Evolutionary conservation across 805 yeast genomes (phyloP).

Genomic region (Hyphopichia homilentoma): DNA sequence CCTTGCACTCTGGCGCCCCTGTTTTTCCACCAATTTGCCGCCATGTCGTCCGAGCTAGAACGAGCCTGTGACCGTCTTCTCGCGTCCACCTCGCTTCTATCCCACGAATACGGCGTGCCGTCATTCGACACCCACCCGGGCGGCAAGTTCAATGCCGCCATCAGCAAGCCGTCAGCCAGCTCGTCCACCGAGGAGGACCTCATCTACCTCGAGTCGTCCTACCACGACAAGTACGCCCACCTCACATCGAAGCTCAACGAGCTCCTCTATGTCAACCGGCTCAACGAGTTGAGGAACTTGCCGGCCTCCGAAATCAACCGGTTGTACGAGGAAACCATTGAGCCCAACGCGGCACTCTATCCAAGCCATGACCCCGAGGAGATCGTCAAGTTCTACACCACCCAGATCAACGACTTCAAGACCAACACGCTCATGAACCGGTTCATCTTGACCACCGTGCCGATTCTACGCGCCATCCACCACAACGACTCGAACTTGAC

Average conservation of each 20-base stretch:
- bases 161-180: conserved; percentile 1
- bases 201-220: conserved; percentile 20
- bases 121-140: conserved; percentile 3
- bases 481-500: conserved; percentile 23
- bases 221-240: conserved; percentile 19
- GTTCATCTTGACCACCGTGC: conserved; percentile 25
- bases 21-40: not conserved
- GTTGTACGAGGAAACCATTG: not conserved
- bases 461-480: conserved; percentile 32
- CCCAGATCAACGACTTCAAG: conserved; percentile 20
- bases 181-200: conserved; percentile 3
- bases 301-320: conserved; percentile 12
- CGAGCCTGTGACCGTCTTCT: conserved; percentile 22
- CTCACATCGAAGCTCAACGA: conserved; percentile 21
- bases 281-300: conserved; percentile 14
- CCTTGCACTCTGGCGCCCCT: no score
- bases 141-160: no score
- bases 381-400: conserved; percentile 13
- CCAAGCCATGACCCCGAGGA: conserved; percentile 8
- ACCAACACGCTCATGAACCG: conserved; percentile 20
- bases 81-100: conserved; percentile 16
- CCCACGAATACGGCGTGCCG: conserved; percentile 34
- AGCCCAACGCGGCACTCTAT: not conserved
- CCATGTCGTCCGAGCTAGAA: conserved; percentile 15
- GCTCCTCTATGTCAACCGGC: conserved; percentile 25